Evolutionary conservation across 2,329 filamentous ascomycete species (phyloP).

Genomic region (Sclerotinia borealis): DNA sequence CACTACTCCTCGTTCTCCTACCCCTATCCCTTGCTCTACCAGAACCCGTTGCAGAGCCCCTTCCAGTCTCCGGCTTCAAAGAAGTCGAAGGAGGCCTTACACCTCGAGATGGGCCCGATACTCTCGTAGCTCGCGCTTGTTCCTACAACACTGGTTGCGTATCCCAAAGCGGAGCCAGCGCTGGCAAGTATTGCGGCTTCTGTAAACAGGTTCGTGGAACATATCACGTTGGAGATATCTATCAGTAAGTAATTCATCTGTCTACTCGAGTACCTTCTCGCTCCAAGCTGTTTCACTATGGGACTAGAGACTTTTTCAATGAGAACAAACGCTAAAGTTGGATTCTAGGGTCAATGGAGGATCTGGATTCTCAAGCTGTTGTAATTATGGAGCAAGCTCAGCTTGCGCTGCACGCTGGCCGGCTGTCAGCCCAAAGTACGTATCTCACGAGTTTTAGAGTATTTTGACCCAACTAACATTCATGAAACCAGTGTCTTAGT

Average conservation of each 20-base stretch:
- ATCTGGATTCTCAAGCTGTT: constrained; percentile 7
- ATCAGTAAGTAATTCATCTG: constrained; percentile 1
- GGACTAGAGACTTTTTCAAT: too few species aligned
- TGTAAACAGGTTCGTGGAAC: constrained; percentile 11
- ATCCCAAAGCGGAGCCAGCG: constrained; percentile 1
- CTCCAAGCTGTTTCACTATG: background rate
- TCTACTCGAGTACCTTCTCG: background rate
- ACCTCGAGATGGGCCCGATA: background rate
- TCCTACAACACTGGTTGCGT: constrained; percentile 4
- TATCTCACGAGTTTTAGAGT: background rate
- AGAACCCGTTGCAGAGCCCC: background rate
- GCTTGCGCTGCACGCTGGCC: constrained; percentile 8
- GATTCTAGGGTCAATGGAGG: constrained; percentile 8
- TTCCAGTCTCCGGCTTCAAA: background rate
- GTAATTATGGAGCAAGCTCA: constrained; percentile 2
- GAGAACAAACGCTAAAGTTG: background rate
- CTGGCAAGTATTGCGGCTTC: constrained; percentile 13
- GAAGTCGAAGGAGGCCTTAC: background rate
- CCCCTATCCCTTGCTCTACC: background rate
- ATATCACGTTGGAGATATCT: constrained; percentile 2
- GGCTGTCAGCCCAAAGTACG: constrained; percentile 4
- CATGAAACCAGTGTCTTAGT: background rate
- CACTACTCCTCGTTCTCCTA: background rate
- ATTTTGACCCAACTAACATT: background rate
- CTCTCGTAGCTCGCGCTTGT: constrained; percentile 5